Evolutionary conservation across 305 asterid species (phyloP).

Genomic region (Fraxinus nigra): DNA sequence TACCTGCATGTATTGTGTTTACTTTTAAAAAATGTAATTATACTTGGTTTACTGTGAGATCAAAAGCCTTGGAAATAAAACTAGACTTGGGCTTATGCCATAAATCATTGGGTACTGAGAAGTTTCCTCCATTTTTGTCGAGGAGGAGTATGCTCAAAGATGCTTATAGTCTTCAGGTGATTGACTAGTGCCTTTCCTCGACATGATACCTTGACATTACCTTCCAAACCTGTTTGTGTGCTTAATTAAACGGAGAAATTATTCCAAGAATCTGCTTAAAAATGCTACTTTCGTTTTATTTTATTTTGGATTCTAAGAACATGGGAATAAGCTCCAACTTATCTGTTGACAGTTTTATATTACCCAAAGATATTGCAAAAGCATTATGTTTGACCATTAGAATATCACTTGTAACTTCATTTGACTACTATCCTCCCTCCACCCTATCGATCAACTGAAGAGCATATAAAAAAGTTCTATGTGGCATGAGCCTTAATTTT

Average conservation of each 20-base stretch:
- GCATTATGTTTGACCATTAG: neutral
- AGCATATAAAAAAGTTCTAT: neutral
- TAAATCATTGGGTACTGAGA: neutral
- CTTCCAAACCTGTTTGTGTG: neutral
- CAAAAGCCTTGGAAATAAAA: neutral
- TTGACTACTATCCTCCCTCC: neutral
- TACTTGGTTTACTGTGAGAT: neutral
- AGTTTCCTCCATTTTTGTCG: neutral
- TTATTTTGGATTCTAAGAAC: neutral
- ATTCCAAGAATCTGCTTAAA: neutral
- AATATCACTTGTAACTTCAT: neutral
- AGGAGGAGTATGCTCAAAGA: neutral
- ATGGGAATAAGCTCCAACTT: neutral
- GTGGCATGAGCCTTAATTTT: neutral
- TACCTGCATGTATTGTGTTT: neutral
- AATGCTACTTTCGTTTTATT: neutral
- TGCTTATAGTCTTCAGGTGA: neutral
- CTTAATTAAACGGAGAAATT: neutral
- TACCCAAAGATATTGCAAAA: neutral
- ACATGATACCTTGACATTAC: neutral
- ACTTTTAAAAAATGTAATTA: neutral
- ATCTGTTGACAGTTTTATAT: neutral
- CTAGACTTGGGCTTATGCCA: neutral
- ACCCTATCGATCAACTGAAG: neutral
- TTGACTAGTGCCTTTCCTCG: neutral